Evolutionary conservation across 345 rosid genomes (phyloP), one percentile per base, ranked within the genome.

Genomic region (Brassica nigra): DNA sequence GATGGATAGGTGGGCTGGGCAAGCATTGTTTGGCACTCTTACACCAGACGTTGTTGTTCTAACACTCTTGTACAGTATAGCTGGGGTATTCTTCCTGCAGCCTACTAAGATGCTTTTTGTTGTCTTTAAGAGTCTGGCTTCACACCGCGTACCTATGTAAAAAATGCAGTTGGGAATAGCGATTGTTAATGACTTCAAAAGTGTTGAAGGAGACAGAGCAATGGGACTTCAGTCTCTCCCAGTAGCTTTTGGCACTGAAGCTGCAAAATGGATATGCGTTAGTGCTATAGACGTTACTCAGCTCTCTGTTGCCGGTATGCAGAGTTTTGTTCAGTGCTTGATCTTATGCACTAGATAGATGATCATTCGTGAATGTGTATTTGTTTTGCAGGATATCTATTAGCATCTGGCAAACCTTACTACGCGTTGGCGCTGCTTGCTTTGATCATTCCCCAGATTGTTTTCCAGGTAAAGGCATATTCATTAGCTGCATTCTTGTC

Each of bases 221-320:
- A 74, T 95, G 84, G 99, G 99, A 59, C 95, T 95, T 72, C 98
- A 94, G 96, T 95, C 99, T 37, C 86, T 95, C 57, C 99, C 98
- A 3, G 99, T 95, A 33, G 99, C 92, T 74, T 95, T 95, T 88
- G 99, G 99, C 61, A 84, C 96, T 75, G 99, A 95, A 83, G 84
- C 96, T 78, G 99, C 99, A 11, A 95, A 95, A 84, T 95, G 99
- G 99, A 95, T 95, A 14, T 90, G 99, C 82, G 98, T 93, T 71
- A 92, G 98, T n/a, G 98, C 98, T 49, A 91, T 95, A 23, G 98
- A 95, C 86, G 71, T 95, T 78, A 95, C 99, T 62, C 99, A 95
- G 79, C 55, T 93, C 83, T 93, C 99, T 62, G 89, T 93, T 37
- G 98, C 97, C 36, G 99, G 99, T 95, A 91, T 57, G 73, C 74